Conservation (phyloP, 371 early-diverging fungal genomes). For the Neoconidiobolus thromboides region DNA sequence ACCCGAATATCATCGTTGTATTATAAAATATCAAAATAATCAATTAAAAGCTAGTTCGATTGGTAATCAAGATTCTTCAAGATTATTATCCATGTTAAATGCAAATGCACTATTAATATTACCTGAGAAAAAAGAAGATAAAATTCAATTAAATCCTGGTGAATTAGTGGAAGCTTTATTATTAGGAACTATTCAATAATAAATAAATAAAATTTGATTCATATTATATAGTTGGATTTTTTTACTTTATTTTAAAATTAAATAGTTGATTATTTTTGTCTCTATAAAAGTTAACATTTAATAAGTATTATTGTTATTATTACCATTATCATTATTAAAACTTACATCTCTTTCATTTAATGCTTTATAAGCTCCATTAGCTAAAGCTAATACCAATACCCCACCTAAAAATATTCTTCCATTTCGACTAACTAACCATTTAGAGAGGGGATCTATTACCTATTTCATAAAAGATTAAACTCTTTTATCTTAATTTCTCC, state of each 20-base stretch:
- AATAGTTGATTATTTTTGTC: no score
- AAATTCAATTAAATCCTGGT: background rate
- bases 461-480: background rate
- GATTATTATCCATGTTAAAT: conserved; percentile 53
- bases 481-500: background rate
- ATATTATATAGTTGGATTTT: no score
- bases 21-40: conserved; percentile 16
- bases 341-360: background rate
- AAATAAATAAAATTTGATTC: no score
- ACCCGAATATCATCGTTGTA: conserved; percentile 70
- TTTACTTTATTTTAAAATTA: no score
- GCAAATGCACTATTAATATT: conserved; percentile 62
- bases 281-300: no score
- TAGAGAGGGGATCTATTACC: background rate
- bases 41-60: conserved; percentile 39
- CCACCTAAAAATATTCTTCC: background rate
- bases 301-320: no score
- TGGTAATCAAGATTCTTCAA: conserved; percentile 57
- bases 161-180: background rate
- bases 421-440: background rate
- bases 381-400: background rate
- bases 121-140: conserved; percentile 21
- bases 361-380: background rate
- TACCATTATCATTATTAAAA: no score
- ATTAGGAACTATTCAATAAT: no score